These are phyloP conservation scores for Phaeodactylum tricornutum DNA, from an alignment of 108 stramenopile species.

Conservation along the genomic window DNA sequence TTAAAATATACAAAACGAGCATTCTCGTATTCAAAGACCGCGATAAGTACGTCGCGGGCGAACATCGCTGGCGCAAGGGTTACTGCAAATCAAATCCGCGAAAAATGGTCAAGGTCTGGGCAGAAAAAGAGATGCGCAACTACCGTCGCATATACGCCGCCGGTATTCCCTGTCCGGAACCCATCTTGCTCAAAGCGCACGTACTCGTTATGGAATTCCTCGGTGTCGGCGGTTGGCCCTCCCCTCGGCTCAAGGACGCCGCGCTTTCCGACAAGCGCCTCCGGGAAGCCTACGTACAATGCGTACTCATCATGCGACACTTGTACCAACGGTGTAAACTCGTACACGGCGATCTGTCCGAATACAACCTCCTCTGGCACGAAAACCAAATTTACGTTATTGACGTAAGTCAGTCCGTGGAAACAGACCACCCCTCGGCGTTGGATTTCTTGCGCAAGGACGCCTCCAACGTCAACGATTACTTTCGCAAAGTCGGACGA, in stretches of 20 bases:
- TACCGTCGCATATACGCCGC: constrained; percentile 80
- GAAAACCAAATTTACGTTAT: constrained; percentile 86
- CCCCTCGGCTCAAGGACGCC: constrained; percentile 92
- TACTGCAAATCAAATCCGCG: constrained; percentile 97
- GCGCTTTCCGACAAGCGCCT: constrained; percentile 45
- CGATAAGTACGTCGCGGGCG: constrained; percentile 97
- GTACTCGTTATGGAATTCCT: constrained; percentile 98
- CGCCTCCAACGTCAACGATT: constrained; percentile 92
- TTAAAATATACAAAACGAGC: constrained; percentile 98
- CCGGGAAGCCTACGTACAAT: constrained; percentile 80
- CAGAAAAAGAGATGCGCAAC: constrained; percentile 98
- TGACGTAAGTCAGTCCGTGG: constrained; percentile 96
- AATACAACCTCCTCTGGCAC: constrained; percentile 97
- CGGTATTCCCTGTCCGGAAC: constrained; percentile 82
- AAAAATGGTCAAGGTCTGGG: constrained; percentile 99
- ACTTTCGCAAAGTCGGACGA: constrained; percentile 81
- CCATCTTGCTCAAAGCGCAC: constrained; percentile 86
- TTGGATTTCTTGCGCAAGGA: constrained; percentile 96
- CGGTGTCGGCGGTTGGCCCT: constrained; percentile 91
- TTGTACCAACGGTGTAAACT: constrained; percentile 85
- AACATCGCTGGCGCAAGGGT: constrained; percentile 96
- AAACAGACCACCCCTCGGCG: constrained; percentile 93
- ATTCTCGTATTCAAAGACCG: constrained; percentile 99
- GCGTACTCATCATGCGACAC: constrained; percentile 76
- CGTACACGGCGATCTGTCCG: constrained; percentile 89